phyloP scores from a whole-genome alignment of 2,329 filamentous ascomycete genomes.

The Metarhizium robertsii region DNA sequence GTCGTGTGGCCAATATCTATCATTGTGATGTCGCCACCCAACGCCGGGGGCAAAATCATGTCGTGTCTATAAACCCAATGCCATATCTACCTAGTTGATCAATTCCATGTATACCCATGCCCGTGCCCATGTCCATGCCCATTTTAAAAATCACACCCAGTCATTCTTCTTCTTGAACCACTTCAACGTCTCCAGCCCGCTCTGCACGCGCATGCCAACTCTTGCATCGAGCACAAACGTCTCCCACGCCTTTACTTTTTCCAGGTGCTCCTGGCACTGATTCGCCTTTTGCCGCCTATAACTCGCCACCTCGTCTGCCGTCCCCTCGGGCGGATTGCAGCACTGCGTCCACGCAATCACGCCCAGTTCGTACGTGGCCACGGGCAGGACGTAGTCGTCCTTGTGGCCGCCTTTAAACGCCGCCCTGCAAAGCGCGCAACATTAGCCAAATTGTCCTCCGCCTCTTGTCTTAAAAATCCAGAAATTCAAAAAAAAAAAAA shows the following conservation, averaged over 20 bases:
- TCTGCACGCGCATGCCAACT: constrained; percentile 64
- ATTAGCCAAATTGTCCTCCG: too few species aligned
- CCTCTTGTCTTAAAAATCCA: too few species aligned
- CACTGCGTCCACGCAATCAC: constrained; percentile 70
- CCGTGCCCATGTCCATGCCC: neutral
- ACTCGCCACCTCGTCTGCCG: constrained; percentile 20
- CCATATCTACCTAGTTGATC: neutral
- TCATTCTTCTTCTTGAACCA: constrained; percentile 40
- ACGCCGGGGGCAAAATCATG: neutral
- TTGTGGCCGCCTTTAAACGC: constrained; percentile 49
- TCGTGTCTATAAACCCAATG: neutral
- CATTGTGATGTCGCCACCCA: neutral
- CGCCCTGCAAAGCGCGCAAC: constrained; percentile 23
- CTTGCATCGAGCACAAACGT: constrained; percentile 63
- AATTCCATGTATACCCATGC: neutral
- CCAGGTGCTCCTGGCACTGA: constrained; percentile 55
- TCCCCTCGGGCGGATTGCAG: constrained; percentile 27
- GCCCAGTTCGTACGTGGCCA: constrained; percentile 79
- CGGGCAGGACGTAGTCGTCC: constrained; percentile 64
- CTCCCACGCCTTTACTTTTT: constrained; percentile 62
- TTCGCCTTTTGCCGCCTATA: constrained; percentile 40
- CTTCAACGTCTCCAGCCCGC: constrained; percentile 54
- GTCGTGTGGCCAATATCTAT: neutral
- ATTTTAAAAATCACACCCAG: constrained; percentile 12
- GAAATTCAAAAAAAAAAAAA: too few species aligned